Evolutionary conservation across 2,329 filamentous ascomycete species (phyloP), one percentile per base, ranked within the genome.

Genomic region (Aspergillus carbonarius): DNA sequence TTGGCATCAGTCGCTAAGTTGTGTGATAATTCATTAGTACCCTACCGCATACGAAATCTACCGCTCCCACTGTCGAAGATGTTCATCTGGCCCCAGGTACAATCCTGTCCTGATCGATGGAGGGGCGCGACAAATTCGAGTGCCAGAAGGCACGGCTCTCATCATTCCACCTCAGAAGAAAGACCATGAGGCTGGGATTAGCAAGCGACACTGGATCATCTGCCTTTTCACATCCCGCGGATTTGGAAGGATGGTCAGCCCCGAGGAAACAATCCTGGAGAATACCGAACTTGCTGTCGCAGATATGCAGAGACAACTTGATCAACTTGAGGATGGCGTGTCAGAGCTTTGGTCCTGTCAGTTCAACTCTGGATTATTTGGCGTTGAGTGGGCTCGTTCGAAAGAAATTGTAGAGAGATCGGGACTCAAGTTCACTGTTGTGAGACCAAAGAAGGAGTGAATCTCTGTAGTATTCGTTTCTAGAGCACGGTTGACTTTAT

Each of bases 351-450:
- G 78, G 59, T 80, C 82, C 56, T 83, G 82, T 62, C 78, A 78
- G 58, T 84, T 88, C 63, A 87, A 87, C 65, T 81, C 82, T 25
- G 85, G 83, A 0, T 69, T 81, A 34, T 88, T 88, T 67, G 73
- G 71, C 0, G 82, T 87, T 25, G 72, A 78, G 12, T 88, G 85
- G 85, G 69, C 75, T 56, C 67, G 73, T 34, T 85, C 83, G 0
- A 75, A 73, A 57, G 63, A 60, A 5, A 69, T 82, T 1, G 54
- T 87, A 37, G 72, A 79, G 54, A 64, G 68, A 0, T 68, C 75
- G 4, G 72, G 72, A 27, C 55, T 79, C 37, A 65, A 67, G 9
- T 66, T 78, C 52, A 71, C 67, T 23, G 71, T 79, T 47, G 69
- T 76, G 13, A 64, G 62, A 18, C 74, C 70, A 5, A 60, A 50